phyloP scores from a whole-genome alignment of 495 filamentous ascomycete species.

The Annulohypoxylon maeteangense region DNA sequence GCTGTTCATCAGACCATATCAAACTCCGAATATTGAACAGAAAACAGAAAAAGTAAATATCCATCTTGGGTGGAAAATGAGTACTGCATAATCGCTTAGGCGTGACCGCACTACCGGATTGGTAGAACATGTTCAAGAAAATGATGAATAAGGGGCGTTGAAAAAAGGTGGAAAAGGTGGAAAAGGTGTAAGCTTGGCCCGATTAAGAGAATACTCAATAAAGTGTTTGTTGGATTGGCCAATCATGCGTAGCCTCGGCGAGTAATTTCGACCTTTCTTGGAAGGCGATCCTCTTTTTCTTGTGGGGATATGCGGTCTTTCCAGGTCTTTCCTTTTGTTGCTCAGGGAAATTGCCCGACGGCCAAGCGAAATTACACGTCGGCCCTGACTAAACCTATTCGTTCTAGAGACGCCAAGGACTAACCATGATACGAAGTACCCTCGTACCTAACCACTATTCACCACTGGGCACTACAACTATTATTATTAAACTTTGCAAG shows the following conservation, averaged over 20 bases:
- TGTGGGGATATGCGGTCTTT: conserved; percentile 33
- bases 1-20: not conserved
- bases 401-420: conserved; percentile 13
- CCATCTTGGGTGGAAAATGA: conserved; percentile 17
- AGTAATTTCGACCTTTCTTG: conserved; percentile 26
- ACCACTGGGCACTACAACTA: conserved; percentile 4
- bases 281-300: conserved; percentile 25
- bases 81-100: not conserved
- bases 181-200: conserved; percentile 24
- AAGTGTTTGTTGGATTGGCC: conserved; percentile 13
- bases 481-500: conserved; percentile 28
- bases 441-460: conserved; percentile 8
- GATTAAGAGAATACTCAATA: conserved; percentile 29
- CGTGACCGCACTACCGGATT: conserved; percentile 3
- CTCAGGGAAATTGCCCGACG: conserved; percentile 46
- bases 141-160: conserved; percentile 28
- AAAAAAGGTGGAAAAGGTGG: conserved; percentile 5
- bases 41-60: conserved; percentile 31
- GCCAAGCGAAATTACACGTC: conserved; percentile 45
- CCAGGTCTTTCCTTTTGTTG: conserved; percentile 36
- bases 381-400: conserved; percentile 38
- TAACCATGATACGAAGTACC: conserved; percentile 30
- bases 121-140: conserved; percentile 20
- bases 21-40: conserved; percentile 19
- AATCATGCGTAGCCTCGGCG: conserved; percentile 20